Base-by-base conservation (phyloP, 169 alveolate genomes). In the Cryptosporidium viatorum region DNA sequence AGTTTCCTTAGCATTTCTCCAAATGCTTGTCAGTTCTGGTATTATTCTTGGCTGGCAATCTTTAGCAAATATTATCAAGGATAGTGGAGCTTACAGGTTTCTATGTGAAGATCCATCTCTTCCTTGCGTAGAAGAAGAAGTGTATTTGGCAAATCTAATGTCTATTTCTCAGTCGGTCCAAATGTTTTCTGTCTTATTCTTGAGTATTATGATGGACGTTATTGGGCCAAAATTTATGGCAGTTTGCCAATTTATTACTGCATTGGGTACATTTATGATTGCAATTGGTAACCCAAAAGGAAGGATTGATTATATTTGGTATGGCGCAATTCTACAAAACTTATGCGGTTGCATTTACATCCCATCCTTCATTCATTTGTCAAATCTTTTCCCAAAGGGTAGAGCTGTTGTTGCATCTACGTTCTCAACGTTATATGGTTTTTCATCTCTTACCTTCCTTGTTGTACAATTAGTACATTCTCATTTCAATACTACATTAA, bases 21-120 rank as follows among this genome's bases (percentile, higher is more conserved):
- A 80, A 62, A 80, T 80, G 75, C 45, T 80, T 60, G 59, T 80
- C 8, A 80, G 89, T 18, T 80, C 89, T 10, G 89, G 89, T 14
- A 80, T 80, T 21, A 80, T 80, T 26, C 62, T 80, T n/a, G 89
- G 89, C 26, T 80, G 89, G 89, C 89, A 59, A 23, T 80, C 89
- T 10, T 48, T 80, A 43, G 89, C 89, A 0, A 80, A 80, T 65
- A 39, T 80, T 39, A 80, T 80, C 26, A 80, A 80, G 26, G 51
- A 33, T 35, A 41, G 18, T 6, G 69, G 75, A n/a, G 62, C 35
- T 3, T 80, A 62, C 31, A 35, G 75, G 62, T 80, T 80, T 39
- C 39, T 65, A 12, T 65, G 89, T 43, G 75, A 80, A 16, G 75
- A 80, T 65, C 89, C 89, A 29, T 41, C 89, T 21, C 18, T 80